Base-by-base conservation (phyloP, 2,329 filamentous ascomycete genomes). In the Fusarium sp. region DNA sequence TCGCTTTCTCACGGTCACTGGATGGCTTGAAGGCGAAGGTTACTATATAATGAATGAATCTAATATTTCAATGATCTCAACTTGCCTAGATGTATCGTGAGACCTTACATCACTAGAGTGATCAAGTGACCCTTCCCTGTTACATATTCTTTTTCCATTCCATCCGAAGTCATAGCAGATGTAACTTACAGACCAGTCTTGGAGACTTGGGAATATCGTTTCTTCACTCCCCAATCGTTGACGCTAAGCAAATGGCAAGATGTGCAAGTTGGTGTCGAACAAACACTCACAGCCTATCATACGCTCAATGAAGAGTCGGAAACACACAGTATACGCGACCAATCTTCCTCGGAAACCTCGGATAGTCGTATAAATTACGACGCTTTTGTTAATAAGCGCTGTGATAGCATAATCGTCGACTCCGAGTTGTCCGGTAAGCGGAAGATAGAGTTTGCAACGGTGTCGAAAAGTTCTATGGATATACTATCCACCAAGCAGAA, bases 201-300 rank as follows among this genome's bases (percentile, higher is more conserved):
- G 58, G 64, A 70, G 28, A 22, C 41, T 4, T 54, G 63, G 42
- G 24, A 65, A 6, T 58, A 64, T 28, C 66, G 77, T 44, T 77
- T 80, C 41, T 75, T 74, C 22, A 57, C 52, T 12, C 55, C 70
- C 20, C 76, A 80, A 33, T 6, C 33, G 33, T 14, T 6, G 33
- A 33, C 6, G 33, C 33, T 33, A 33, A 14, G 33, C 33, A 33
- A 33, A 24, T 18, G 15, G 6, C 22, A 33, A 24, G 12, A 14
- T 14, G 13, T 24, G 24, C 28, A 51, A 33, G 3, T 51, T 18
- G 22, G 8, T 5, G 22, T 51, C 31, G 24, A 35, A 24, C 17
- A 35, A 6, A 35, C 13, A 38, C 4, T 13, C 18, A 26, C 18
- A 7, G 7, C 49, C n/a, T 54, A 54, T 38, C 49, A 26, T 54